These are phyloP conservation scores for Meredithiella fracta DNA, from an alignment of 2,329 filamentous ascomycete species.

Conservation along the genomic window DNA sequence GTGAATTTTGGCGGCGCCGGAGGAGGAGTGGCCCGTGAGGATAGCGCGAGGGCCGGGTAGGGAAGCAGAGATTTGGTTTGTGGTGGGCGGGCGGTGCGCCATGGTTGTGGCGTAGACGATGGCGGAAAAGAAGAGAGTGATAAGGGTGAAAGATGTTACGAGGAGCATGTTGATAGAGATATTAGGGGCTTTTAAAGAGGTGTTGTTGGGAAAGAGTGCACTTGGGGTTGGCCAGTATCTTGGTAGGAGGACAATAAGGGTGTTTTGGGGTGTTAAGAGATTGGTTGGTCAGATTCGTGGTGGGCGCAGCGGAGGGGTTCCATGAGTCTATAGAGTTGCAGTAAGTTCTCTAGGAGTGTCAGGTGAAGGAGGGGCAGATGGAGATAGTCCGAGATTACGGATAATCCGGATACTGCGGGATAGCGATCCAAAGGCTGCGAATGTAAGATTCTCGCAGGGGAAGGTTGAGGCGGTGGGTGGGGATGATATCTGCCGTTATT, in stretches of 20 bases:
- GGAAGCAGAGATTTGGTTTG: slow-evolving; percentile 8
- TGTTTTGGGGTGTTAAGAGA: not conserved
- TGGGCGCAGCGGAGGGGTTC: too few relatives aligned
- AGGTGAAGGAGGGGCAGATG: too few relatives aligned
- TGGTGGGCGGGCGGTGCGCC: slow-evolving; percentile 7
- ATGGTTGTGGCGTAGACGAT: slow-evolving; percentile 8
- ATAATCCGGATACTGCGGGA: too few relatives aligned
- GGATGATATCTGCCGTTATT: not conserved
- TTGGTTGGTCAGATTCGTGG: too few relatives aligned
- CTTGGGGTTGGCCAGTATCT: not conserved
- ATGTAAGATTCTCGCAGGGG: too few relatives aligned
- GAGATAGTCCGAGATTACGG: too few relatives aligned
- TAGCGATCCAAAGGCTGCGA: too few relatives aligned
- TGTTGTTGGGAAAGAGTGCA: not conserved
- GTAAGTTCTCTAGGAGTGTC: too few relatives aligned
- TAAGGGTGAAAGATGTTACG: slow-evolving; percentile 3
- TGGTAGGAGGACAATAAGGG: not conserved
- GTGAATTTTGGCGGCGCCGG: slow-evolving; percentile 15
- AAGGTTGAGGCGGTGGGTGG: not conserved
- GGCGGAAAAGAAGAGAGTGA: slow-evolving; percentile 3
- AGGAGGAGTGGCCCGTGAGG: slow-evolving; percentile 13
- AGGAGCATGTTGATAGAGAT: slow-evolving; percentile 7
- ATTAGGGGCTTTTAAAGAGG: slow-evolving; percentile 3
- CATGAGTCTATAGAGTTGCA: too few relatives aligned
- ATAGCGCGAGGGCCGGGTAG: slow-evolving; percentile 13